phyloP scores from a whole-genome alignment of 768 basidiomycete genomes.

The Boletus huronensis region DNA sequence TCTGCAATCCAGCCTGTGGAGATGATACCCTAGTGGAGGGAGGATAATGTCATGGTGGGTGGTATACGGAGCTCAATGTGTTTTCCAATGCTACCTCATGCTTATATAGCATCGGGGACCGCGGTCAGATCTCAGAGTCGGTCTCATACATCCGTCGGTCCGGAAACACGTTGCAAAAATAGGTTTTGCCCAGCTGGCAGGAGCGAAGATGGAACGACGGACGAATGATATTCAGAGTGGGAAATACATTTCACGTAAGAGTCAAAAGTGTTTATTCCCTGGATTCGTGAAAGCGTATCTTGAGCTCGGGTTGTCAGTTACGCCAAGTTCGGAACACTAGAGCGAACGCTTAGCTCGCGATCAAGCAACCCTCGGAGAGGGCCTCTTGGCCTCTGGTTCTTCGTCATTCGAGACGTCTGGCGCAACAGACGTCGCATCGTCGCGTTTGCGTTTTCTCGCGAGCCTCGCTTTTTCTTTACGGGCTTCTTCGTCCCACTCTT shows the following conservation, averaged over 20 bases:
- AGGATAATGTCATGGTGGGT: not conserved
- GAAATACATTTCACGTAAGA: not conserved
- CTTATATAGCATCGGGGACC: not conserved
- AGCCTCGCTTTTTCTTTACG: conserved; percentile 40
- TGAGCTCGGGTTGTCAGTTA: not conserved
- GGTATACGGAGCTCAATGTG: not conserved
- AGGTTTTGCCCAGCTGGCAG: not conserved
- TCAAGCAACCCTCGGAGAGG: conserved; percentile 8
- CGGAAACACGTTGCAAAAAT: conserved; percentile 20
- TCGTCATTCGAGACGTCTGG: not conserved
- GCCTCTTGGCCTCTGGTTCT: conserved; percentile 15
- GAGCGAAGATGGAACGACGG: not conserved
- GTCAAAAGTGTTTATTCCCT: not conserved
- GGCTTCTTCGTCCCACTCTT: conserved; percentile 60
- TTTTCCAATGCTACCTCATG: not conserved
- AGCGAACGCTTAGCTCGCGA: not conserved
- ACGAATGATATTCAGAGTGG: conserved; percentile 6
- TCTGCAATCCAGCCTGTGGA: not conserved
- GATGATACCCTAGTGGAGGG: not conserved
- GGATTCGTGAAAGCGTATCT: not conserved
- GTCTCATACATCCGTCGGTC: not conserved
- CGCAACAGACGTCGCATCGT: not conserved
- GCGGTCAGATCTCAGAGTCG: too few relatives aligned
- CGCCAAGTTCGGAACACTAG: not conserved
- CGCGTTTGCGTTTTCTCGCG: conserved; percentile 41